A percentile compares a stretch with the other conserved stretches of the same genome.
These are phyloP conservation scores for Hypomontagnella monticulosa DNA, from an alignment of 495 filamentous ascomycete species.

Conservation along the genomic window DNA sequence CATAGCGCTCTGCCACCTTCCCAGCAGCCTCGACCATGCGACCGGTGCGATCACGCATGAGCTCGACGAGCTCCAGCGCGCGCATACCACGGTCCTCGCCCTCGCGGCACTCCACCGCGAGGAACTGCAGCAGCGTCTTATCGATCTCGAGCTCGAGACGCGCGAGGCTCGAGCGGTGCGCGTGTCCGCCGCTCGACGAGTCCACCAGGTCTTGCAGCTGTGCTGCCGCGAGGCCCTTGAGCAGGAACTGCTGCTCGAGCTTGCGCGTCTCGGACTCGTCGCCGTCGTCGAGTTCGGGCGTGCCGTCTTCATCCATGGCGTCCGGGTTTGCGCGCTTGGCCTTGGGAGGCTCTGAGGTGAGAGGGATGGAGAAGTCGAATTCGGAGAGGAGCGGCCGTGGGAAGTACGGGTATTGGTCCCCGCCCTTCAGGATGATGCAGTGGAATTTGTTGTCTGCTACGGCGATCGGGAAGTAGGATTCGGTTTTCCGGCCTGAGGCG, in stretches of 20 bases:
- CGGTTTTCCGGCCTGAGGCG: conserved; percentile 82
- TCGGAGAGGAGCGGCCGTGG: conserved; percentile 90
- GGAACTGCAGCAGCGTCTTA: conserved; percentile 86
- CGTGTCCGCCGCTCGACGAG: conserved; percentile 60
- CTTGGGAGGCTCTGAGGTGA: conserved; percentile 62
- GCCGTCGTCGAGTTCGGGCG: conserved; percentile 42
- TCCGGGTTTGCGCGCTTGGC: conserved; percentile 45
- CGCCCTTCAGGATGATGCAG: conserved; percentile 98
- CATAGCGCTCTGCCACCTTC: conserved; percentile 84
- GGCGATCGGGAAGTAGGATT: conserved; percentile 94
- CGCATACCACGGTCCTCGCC: conserved; percentile 94
- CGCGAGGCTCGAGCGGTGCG: conserved; percentile 73
- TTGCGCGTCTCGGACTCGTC: conserved; percentile 50
- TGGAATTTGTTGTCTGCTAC: conserved; percentile 93
- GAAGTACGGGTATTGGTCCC: conserved; percentile 93
- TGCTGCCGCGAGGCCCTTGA: conserved; percentile 72
- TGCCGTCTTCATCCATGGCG: conserved; percentile 47
- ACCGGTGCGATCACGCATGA: conserved; percentile 81
- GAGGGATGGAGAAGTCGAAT: conserved; percentile 89
- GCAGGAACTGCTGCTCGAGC: conserved; percentile 82
- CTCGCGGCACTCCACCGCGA: conserved; percentile 89
- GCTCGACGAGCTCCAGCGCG: conserved; percentile 80
- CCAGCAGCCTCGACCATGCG: conserved; percentile 86
- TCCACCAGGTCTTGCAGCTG: conserved; percentile 78
- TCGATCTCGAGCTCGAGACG: conserved; percentile 82